Percentiles rank a stretch among this genome's conserved stretches.
Evolutionary conservation across 2,329 filamentous ascomycete species (phyloP).

Genomic region (Colletotrichum euphorbiae): DNA sequence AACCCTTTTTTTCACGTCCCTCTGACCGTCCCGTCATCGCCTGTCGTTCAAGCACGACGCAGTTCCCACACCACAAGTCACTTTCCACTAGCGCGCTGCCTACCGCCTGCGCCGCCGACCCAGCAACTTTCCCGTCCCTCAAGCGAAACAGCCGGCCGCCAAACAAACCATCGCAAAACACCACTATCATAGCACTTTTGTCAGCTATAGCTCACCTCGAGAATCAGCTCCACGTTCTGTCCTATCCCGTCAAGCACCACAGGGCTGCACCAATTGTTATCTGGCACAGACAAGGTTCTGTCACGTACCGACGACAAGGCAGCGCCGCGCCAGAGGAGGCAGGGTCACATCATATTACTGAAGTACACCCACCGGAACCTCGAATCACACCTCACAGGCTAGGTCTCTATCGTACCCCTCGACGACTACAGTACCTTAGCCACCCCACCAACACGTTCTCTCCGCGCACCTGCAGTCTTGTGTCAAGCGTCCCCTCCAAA

Average conservation of each 20-base stretch:
- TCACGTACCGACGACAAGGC: slow-evolving; percentile 14
- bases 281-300: slow-evolving; percentile 15
- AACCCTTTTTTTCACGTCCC: slow-evolving; percentile 1
- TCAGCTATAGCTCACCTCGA: no score
- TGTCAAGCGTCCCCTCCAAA: slow-evolving; percentile 5
- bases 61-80: not conserved
- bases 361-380: not conserved
- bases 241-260: no score
- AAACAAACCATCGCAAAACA: slow-evolving; percentile 7
- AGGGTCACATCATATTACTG: not conserved
- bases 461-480: slow-evolving; percentile 2
- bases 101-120: not conserved
- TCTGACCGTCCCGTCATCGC: slow-evolving; percentile 16
- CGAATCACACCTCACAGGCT: not conserved
- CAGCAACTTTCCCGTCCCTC: slow-evolving; percentile 18
- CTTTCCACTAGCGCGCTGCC: slow-evolving; percentile 17
- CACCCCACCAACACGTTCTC: slow-evolving; percentile 12
- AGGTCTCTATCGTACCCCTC: not conserved
- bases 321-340: not conserved
- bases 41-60: slow-evolving; percentile 2
- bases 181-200: not conserved
- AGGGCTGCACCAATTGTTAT: not conserved
- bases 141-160: slow-evolving; percentile 25
- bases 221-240: no score
- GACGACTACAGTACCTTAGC: not conserved